These are phyloP conservation scores for Blastobotrys indianensis DNA, from an alignment of 1,139 yeast genomes.

Conservation along the genomic window DNA sequence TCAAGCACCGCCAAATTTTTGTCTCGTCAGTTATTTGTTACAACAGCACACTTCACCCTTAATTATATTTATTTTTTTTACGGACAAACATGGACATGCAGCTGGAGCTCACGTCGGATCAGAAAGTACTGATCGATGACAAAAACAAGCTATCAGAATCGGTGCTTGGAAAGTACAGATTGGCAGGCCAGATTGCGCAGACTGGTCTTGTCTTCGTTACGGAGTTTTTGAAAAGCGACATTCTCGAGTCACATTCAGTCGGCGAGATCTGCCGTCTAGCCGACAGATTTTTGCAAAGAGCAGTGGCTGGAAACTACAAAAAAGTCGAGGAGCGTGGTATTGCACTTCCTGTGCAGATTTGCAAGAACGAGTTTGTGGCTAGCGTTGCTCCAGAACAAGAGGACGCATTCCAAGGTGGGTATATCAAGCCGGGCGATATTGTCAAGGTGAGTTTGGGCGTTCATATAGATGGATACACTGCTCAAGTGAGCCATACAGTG, in stretches of 20 bases:
- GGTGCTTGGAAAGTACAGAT: constrained; percentile 73
- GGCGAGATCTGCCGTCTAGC: constrained; percentile 79
- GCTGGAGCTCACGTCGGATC: constrained; percentile 35
- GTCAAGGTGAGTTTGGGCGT: constrained; percentile 81
- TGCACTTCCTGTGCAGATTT: constrained; percentile 84
- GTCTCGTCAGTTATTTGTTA: neutral
- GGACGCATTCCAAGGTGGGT: constrained; percentile 46
- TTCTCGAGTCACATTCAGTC: constrained; percentile 39
- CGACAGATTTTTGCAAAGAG: constrained; percentile 55
- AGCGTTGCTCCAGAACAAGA: constrained; percentile 87
- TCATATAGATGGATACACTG: constrained; percentile 92
- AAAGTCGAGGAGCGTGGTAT: constrained; percentile 59
- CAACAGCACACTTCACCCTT: neutral
- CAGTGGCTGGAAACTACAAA: constrained; percentile 26
- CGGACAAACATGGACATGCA: constrained; percentile 17
- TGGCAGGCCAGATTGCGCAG: constrained; percentile 90
- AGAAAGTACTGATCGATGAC: constrained; percentile 61
- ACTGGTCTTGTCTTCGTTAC: constrained; percentile 67
- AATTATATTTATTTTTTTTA: neutral
- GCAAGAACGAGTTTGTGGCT: constrained; percentile 67
- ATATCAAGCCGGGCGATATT: constrained; percentile 66
- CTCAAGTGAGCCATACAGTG: constrained; percentile 77
- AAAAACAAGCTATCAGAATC: constrained; percentile 60
- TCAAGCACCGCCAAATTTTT: neutral
- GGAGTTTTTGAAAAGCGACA: constrained; percentile 58